phyloP scores from a whole-genome alignment of 441 rosid species.

The Biscutella auriculata region DNA sequence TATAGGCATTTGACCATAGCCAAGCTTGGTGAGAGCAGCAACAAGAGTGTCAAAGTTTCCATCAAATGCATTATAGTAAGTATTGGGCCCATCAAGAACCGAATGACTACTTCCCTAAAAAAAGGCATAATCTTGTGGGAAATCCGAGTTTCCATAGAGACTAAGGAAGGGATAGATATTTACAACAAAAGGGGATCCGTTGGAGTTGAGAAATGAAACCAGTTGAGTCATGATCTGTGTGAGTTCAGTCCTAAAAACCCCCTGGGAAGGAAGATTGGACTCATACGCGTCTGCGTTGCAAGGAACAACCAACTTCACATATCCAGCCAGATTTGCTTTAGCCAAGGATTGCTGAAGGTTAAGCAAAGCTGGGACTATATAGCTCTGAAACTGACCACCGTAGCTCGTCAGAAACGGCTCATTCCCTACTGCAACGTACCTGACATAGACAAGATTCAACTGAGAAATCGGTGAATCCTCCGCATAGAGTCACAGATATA shows the following conservation, averaged over 20 bases:
- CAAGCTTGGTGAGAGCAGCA: slow-evolving; percentile 70
- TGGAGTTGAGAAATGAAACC: slow-evolving; percentile 70
- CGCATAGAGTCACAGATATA: not conserved
- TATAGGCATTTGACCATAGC: slow-evolving; percentile 78
- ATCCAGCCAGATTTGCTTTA: slow-evolving; percentile 67
- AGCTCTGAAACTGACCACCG: slow-evolving; percentile 50
- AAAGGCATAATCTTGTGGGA: slow-evolving; percentile 90
- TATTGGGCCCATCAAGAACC: slow-evolving; percentile 63
- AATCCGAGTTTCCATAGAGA: slow-evolving; percentile 75
- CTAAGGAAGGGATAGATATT: slow-evolving; percentile 95
- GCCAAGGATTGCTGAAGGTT: slow-evolving; percentile 75
- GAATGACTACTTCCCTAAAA: slow-evolving; percentile 78
- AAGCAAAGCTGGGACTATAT: slow-evolving; percentile 68
- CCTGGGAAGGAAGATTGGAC: slow-evolving; percentile 72
- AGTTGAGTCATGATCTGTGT: slow-evolving; percentile 70
- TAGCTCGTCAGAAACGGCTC: slow-evolving; percentile 83
- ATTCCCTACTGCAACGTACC: slow-evolving; percentile 86
- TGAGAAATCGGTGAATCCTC: not conserved
- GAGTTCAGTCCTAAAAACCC: slow-evolving; percentile 75
- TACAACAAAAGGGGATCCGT: slow-evolving; percentile 80
- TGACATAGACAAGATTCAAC: slow-evolving; percentile 9
- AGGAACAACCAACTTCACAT: slow-evolving; percentile 77
- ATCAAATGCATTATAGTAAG: slow-evolving; percentile 81
- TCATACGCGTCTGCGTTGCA: slow-evolving; percentile 94
- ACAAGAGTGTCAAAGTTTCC: slow-evolving; percentile 88